Base-by-base conservation (phyloP, 768 basidiomycete species). In the Naematelia aurantialba region DNA sequence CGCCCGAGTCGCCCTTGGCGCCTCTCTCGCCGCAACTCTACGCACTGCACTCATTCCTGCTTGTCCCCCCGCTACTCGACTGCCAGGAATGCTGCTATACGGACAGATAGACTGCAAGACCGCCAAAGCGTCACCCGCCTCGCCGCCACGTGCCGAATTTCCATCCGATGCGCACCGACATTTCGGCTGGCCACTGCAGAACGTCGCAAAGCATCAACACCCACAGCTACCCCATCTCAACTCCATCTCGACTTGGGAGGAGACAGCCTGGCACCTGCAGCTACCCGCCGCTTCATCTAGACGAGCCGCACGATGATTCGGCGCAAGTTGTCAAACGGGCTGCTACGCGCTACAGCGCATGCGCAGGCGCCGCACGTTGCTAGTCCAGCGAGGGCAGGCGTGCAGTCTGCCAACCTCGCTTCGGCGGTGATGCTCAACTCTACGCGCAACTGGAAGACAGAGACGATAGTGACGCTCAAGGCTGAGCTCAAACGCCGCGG, bases 401-500 rank as follows among this genome's bases (percentile, higher is more conserved):
- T n/a, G n/a, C n/a, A 61, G 47, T 56, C 66, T 2, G 56, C 67
- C 12, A 60, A 58, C 13, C 61, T 76, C 21, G 75, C 72, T 46
- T 73, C 73, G 0, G 70, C 75, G 11, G 70, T 73, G 8, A 51
- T 76, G 34, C 59, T 75, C n/a, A 63, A 56, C 34, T 67, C 63
- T 45, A 65, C 67, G 45, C 64, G 67, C 52, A 72, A 72, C 55
- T 76, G 75, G 75, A 66, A 63, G 45, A 55, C 39, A 45, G 69
- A 74, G 62, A 76, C 73, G 21, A 72, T 75, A 11, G 61, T 63
- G 21, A 62, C 61, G 17, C 56, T 76, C 24, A 75, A 73, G 52
- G 56, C 67, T 19, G 73, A 75, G 47, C 53, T 76, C 42, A 71
- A 67, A 49, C 61, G 64, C 42, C 39, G 75, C 21, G 73, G 73